Conservation (phyloP, 2,329 filamentous ascomycete genomes). For the Trichophyton mentagrophytes region DNA sequence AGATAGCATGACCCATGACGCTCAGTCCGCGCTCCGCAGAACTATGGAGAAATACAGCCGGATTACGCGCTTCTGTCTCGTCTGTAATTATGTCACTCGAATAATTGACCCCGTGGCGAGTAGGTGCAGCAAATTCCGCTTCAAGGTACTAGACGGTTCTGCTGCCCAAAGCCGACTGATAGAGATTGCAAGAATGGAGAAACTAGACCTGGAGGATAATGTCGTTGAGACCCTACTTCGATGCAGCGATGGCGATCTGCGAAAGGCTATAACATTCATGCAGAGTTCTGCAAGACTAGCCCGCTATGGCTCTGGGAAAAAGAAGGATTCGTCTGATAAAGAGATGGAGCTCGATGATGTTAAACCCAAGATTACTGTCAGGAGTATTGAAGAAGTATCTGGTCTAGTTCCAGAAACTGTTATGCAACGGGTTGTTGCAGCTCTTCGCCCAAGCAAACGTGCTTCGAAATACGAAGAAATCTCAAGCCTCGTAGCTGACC, state of each 20-base stretch:
- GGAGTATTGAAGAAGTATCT: conserved; percentile 84
- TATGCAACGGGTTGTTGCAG: conserved; percentile 55
- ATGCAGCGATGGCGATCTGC: conserved; percentile 84
- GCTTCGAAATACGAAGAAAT: conserved; percentile 56
- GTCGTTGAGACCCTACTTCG: conserved; percentile 72
- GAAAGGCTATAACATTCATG: conserved; percentile 91
- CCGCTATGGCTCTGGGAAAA: conserved; percentile 44
- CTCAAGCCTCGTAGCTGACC: conserved; percentile 68
- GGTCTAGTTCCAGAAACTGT: conserved; percentile 74
- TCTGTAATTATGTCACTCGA: conserved; percentile 96
- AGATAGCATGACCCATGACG: conserved; percentile 98
- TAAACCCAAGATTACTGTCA: conserved; percentile 51
- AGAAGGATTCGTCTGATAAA: conserved; percentile 27
- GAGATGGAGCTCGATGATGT: conserved; percentile 45
- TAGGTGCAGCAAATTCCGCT: conserved; percentile 91
- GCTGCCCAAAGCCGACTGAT: conserved; percentile 69
- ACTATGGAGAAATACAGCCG: conserved; percentile 98
- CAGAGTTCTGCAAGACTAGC: conserved; percentile 88
- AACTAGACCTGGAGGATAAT: conserved; percentile 61
- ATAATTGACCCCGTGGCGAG: conserved; percentile 94
- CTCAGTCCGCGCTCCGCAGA: conserved; percentile 76
- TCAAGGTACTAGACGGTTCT: conserved; percentile 84
- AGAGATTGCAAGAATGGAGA: conserved; percentile 70
- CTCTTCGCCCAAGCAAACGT: conserved; percentile 59
- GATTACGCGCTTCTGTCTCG: conserved; percentile 92